Evolutionary conservation across 2,329 filamentous ascomycete species (phyloP).

Genomic region (Nectriaceae sp.): DNA sequence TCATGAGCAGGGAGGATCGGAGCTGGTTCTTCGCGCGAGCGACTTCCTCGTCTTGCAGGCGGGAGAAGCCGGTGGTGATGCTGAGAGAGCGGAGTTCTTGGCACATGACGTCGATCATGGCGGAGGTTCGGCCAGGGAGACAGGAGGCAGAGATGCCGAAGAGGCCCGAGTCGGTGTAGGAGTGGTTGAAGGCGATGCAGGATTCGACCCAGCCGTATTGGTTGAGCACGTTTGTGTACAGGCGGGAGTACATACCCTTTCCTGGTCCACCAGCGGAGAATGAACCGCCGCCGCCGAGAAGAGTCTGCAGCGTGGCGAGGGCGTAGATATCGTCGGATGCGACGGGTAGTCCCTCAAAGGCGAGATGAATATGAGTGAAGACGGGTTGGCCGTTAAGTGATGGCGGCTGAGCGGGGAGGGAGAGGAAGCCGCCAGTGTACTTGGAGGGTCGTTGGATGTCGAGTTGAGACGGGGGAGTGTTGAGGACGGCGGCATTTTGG

Average conservation of each 20-base stretch:
- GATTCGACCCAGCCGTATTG: conserved; percentile 97
- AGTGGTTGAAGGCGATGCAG: conserved; percentile 95
- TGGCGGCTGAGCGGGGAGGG: conserved; percentile 77
- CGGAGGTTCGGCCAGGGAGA: conserved; percentile 71
- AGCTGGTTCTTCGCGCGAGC: conserved; percentile 96
- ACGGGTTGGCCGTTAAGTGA: conserved; percentile 72
- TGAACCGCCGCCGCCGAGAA: conserved; percentile 92
- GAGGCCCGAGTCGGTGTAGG: conserved; percentile 91
- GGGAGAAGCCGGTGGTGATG: conserved; percentile 71
- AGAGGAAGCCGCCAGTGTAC: conserved; percentile 93
- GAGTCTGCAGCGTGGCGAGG: conserved; percentile 89
- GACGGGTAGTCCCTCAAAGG: conserved; percentile 93
- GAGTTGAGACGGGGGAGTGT: conserved; percentile 45
- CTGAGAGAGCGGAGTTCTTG: conserved; percentile 81
- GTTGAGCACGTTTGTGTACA: conserved; percentile 98
- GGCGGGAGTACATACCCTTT: conserved; percentile 97
- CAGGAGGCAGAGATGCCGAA: conserved; percentile 93
- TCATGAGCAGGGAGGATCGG: conserved; percentile 88
- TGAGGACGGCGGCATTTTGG: conserved; percentile 58
- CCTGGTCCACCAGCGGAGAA: conserved; percentile 96
- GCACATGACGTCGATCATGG: conserved; percentile 95
- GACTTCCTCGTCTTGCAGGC: conserved; percentile 76
- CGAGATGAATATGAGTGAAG: conserved; percentile 91
- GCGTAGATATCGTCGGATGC: conserved; percentile 93
- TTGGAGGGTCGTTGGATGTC: conserved; percentile 68